Percentiles rank a stretch among this genome's conserved stretches.
phyloP scores from a whole-genome alignment of 495 filamentous ascomycete species.

The Evansstolkia leycettana region DNA sequence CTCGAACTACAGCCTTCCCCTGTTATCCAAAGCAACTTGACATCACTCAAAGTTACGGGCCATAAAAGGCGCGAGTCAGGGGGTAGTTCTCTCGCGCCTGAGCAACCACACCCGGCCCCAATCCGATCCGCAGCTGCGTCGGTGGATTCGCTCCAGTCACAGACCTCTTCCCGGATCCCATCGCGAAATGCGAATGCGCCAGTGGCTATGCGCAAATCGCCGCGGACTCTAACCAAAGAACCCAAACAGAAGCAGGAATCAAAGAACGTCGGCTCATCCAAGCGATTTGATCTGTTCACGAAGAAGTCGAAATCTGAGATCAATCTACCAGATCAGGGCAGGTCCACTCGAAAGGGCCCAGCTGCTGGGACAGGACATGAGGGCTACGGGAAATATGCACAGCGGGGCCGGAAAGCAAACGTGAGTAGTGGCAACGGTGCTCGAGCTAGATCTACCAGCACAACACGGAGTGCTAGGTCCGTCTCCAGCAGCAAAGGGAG shows the following conservation, averaged over 20 bases:
- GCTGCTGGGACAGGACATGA: conserved; percentile 91
- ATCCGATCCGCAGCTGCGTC: conserved; percentile 21
- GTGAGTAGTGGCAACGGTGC: conserved; percentile 31
- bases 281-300: conserved; percentile 66
- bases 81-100: conserved; percentile 14
- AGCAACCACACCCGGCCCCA: conserved; percentile 4
- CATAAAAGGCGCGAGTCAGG: conserved; percentile 31
- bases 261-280: conserved; percentile 20
- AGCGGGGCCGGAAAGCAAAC: conserved; percentile 35
- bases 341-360: conserved; percentile 62
- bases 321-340: conserved; percentile 39
- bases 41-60: conserved; percentile 25
- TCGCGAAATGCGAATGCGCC: conserved; percentile 29
- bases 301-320: conserved; percentile 56
- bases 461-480: conserved; percentile 36
- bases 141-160: conserved; percentile 26
- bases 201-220: conserved; percentile 17
- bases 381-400: conserved; percentile 72
- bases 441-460: conserved; percentile 44
- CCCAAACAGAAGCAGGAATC: conserved; percentile 12
- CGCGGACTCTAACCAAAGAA: conserved; percentile 16
- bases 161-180: conserved; percentile 20
- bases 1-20: conserved; percentile 51
- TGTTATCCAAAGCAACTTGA: conserved; percentile 68
- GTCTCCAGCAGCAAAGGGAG: conserved; percentile 41